Base-by-base conservation (phyloP, 2,329 filamentous ascomycete genomes). In the Knufia petricola region DNA sequence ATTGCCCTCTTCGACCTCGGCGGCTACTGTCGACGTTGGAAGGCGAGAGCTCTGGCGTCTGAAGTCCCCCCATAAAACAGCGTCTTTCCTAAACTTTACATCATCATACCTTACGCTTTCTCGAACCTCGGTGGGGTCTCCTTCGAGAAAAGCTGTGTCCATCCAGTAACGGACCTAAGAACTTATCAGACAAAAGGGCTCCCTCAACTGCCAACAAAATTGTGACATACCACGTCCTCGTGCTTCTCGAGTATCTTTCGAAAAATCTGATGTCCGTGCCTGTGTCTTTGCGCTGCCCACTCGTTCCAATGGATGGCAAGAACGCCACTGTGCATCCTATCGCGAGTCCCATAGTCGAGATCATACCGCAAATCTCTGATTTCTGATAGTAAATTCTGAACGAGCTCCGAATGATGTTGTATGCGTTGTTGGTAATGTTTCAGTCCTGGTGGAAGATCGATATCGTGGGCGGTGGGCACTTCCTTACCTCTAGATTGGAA, bases 281-380 rank as follows among this genome's bases (percentile, higher is more conserved):
- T 47, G 2, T 30, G 12, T 47, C 32, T 28, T 6, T 38, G 44
- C 13, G 12, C 10, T 7, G 46, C 7, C 36, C 46, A 48, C 28
- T 48, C 46, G 10, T 48, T 20, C 46, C 46, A 48, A 19, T 40
- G 46, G 13, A 42, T 26, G 17, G 40, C 38, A 8, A 41, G 28
- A 17, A 40, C 36, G 7, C 46, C 37, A 19, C 40, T 32, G 36
- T 48, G 36, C 46, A 48, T 40, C 21, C 34, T 34, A 19, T 41
- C 23, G 4, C 46, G 34, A 4, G 21, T 36, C 15, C 46, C 46
- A 34, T 41, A 36, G 23, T 48, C 37, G 23, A 48, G n/a, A 13
- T 36, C 20, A 15, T 48, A 42, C 15, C 31, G 21, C n/a, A 40
- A 24, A 13, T 21, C 20, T 2, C 13, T 23, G 26, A 41, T 48